These are phyloP conservation scores for Globisporangium spiculum DNA, from an alignment of 352 stramenopile genomes.

Conservation along the genomic window DNA sequence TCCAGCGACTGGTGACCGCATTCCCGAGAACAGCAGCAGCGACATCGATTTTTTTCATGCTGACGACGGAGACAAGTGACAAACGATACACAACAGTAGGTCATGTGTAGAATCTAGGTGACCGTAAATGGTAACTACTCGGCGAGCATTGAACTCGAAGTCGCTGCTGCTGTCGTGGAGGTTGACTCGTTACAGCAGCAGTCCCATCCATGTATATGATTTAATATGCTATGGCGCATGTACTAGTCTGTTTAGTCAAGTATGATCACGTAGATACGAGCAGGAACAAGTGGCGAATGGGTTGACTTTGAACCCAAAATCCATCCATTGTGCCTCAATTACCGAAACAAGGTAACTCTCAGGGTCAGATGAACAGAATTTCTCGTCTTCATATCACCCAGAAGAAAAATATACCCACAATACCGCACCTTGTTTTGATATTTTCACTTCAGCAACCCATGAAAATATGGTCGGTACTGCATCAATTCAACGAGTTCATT, in stretches of 20 bases:
- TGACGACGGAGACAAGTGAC: not conserved
- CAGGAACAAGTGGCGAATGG: not conserved
- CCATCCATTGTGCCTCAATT: not conserved
- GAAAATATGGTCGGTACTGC: not conserved
- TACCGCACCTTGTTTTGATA: not conserved
- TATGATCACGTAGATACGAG: no score
- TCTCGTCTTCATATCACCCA: not conserved
- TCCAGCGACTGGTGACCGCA: slow-evolving; percentile 49
- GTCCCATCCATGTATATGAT: no score
- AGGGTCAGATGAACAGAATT: no score
- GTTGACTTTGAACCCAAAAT: not conserved
- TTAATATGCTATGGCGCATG: no score
- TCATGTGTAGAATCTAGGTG: not conserved
- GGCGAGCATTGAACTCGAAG: no score
- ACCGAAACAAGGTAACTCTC: not conserved
- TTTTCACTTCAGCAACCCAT: not conserved
- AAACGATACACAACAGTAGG: not conserved
- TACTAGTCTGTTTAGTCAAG: no score
- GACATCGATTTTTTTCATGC: slow-evolving; percentile 51
- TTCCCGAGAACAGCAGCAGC: slow-evolving; percentile 35
- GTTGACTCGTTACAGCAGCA: no score
- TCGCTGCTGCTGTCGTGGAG: no score
- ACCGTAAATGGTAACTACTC: no score
- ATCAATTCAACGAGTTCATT: no score
- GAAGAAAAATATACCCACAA: not conserved